phyloP scores from a whole-genome alignment of 208 protist species.

The Lotmaria passim region DNA sequence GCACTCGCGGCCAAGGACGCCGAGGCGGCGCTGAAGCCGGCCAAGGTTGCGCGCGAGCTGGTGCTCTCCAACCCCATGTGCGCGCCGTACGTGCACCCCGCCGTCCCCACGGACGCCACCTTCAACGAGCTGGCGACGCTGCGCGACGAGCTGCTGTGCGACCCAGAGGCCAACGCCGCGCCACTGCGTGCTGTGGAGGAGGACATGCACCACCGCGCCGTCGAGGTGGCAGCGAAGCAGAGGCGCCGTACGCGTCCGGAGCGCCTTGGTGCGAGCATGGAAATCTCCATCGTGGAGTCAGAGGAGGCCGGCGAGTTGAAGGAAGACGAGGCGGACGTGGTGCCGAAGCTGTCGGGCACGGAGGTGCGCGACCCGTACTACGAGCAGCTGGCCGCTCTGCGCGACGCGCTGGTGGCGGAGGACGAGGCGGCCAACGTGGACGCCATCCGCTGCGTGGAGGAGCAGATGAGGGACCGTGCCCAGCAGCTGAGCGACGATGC shows the following conservation, averaged over 20 bases:
- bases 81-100: slow-evolving; percentile 47
- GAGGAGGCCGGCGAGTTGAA: too few relatives aligned
- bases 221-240: slow-evolving; percentile 32
- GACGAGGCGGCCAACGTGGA: too few relatives aligned
- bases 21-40: slow-evolving; percentile 28
- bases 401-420: too few relatives aligned
- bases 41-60: slow-evolving; percentile 17
- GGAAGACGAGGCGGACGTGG: too few relatives aligned
- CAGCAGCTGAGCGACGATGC: too few relatives aligned
- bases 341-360: too few relatives aligned
- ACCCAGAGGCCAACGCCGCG: slow-evolving; percentile 25
- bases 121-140: slow-evolving; percentile 37
- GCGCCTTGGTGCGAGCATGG: too few relatives aligned
- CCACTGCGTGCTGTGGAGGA: slow-evolving; percentile 32
- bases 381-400: too few relatives aligned
- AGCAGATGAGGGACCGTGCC: too few relatives aligned
- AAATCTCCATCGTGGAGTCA: too few relatives aligned
- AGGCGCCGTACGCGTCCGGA: slow-evolving; percentile 25
- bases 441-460: too few relatives aligned
- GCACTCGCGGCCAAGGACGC: slow-evolving; percentile 34
- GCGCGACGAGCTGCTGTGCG: slow-evolving; percentile 28
- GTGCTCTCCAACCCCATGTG: slow-evolving; percentile 54
- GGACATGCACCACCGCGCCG: slow-evolving; percentile 30
- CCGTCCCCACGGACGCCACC: slow-evolving; percentile 39
- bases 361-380: too few relatives aligned